Base-by-base conservation (phyloP, 805 yeast genomes). In the Cyberlindnera petersonii region DNA sequence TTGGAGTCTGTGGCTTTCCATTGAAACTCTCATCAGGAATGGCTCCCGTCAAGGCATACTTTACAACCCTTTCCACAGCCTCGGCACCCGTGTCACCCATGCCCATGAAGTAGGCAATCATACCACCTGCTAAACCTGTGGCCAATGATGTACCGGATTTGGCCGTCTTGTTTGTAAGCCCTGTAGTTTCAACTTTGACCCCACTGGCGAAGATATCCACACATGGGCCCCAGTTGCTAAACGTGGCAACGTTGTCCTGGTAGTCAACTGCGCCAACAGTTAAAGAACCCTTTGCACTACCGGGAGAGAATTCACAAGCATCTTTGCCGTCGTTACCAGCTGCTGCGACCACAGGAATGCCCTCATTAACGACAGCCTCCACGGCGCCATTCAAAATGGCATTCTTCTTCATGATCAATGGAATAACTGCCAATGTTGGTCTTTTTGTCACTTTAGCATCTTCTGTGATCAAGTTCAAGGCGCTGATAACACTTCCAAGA, bases 211-310 rank as follows among this genome's bases (percentile, higher is more conserved):
- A 72, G 11, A 73, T 49, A 42, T 74, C 77, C 17, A 74, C 75
- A 49, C 79, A 74, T n/a, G 62, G 56, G 7, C 79, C 79, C 65
- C 66, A 69, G 55, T 74, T 73, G 20, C 60, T 55, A 31, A 59
- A 59, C 1, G 45, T 14, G 3, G 63, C 91, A 29, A 88, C 69
- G 2, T 68, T 53, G 52, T 86, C 56, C n/a, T 71, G 59, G 54
- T 81, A 91, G 54, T 88, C 89, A 33, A 86, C 75, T 3, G 96
- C 91, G 1, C 96, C 97, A 4, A 89, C 95, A 0, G 95, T 79
- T 10, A 87, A 72, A 0, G 86, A 84, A 24, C 70, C 69, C 6
- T 63, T 66, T 3, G 75, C 68, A 27, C 74, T 64, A 4, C 72
- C 67, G 4, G 79, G 79, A 16, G 76, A 69, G 33, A 53, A 63